phyloP scores from a whole-genome alignment of 2,329 filamentous ascomycete species.

The Nemania diffusa region DNA sequence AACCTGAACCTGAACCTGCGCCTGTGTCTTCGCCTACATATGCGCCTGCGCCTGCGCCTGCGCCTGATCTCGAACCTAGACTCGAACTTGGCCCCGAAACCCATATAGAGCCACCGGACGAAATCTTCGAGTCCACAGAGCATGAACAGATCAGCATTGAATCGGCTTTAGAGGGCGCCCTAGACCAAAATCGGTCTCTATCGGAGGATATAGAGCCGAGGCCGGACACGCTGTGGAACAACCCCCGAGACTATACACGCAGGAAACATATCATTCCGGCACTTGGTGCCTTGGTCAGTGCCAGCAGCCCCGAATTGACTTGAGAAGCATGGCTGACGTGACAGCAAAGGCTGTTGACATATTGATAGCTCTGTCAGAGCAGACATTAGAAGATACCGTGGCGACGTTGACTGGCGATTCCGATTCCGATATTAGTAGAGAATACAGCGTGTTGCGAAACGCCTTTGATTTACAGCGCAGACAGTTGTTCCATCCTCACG shows the following conservation, averaged over 20 bases:
- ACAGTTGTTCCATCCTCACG: constrained; percentile 39
- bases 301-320: neutral
- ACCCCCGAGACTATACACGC: constrained; percentile 48
- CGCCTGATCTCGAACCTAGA: neutral
- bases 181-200: constrained; percentile 37
- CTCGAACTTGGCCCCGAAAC: neutral
- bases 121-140: constrained; percentile 40
- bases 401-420: constrained; percentile 44
- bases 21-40: too few species aligned
- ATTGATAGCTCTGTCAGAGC: constrained; percentile 49
- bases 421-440: constrained; percentile 47
- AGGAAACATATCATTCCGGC: constrained; percentile 50
- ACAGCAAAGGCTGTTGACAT: constrained; percentile 47
- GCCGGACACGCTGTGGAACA: constrained; percentile 48
- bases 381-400: constrained; percentile 50
- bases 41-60: neutral
- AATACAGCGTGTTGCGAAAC: constrained; percentile 45
- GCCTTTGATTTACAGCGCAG: constrained; percentile 47
- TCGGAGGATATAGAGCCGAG: constrained; percentile 39
- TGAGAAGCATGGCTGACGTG: constrained; percentile 35
- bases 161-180: constrained; percentile 34
- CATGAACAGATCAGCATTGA: constrained; percentile 36
- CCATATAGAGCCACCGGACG: constrained; percentile 13
- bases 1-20: neutral
- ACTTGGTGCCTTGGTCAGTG: constrained; percentile 47